Evolutionary conservation across 108 stramenopile genomes (phyloP), one percentile per base, ranked within the genome.

Genomic region (Nitzschia sp.): DNA sequence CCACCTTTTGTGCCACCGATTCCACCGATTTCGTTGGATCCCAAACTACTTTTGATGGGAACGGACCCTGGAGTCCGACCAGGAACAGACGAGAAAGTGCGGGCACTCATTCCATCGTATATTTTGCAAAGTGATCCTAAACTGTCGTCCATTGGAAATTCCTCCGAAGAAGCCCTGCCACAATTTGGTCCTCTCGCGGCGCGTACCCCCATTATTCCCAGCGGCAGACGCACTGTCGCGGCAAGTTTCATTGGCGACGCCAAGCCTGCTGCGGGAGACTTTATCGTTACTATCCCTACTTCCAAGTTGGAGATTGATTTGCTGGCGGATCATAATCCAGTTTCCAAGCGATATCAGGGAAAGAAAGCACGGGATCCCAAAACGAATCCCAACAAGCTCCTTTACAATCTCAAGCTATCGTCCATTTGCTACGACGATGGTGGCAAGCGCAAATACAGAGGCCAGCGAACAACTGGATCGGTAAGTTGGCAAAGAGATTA

Each of bases 21-120:
- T 15, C 83, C 91, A 29, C 78, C 72, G 19, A 36, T 89, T 13
- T 84, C 86, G 5, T 66, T 92, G n/a, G 86, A 87, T 55, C 85
- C 91, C 16, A 74, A 46, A 19, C 13, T 92, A 45, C 55, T 76
- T 27, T 67, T 84, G 17, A 55, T 58, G 25, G 66, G 56, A 2
- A 57, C 52, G 11, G 33, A 72, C 28, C 58, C 67, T 1, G 60
- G 46, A 17, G 41, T 55, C 21, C 47, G 73, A 25, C 36, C 28
- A 44, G 76, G 69, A 45, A 47, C 55, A 17, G 71, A 28, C 63
- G 81, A 78, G 9, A 30, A 58, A 41, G 55, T 72, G 52, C 53
- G 61, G 66, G 75, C 85, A 47, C 48, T 88, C 23, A 84, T 89
- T 53, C 53, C 75, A 31, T 64, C 78, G 0, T 92, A 85, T 66